These are phyloP conservation scores for Aspergillus novofumigatus DNA, from an alignment of 2,329 filamentous ascomycete genomes.

Conservation along the genomic window DNA sequence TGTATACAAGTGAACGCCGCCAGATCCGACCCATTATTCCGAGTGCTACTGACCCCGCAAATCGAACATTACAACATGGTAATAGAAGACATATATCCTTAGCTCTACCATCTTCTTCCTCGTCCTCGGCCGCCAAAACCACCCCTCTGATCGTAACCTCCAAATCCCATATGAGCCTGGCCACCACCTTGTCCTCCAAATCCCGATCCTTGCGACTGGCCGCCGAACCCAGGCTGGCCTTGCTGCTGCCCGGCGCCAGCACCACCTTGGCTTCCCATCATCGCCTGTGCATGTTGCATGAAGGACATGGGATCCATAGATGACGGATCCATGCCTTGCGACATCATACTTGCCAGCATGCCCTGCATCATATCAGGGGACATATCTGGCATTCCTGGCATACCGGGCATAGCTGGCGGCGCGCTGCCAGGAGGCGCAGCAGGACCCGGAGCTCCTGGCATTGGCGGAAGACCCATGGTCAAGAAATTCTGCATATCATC, in stretches of 20 bases:
- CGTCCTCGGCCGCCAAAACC: constrained; percentile 38
- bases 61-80: constrained; percentile 11
- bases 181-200: constrained; percentile 34
- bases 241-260: constrained; percentile 34
- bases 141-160: constrained; percentile 39
- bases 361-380: constrained; percentile 55
- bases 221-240: constrained; percentile 32
- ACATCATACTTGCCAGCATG: constrained; percentile 54
- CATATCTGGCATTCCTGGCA: constrained; percentile 48
- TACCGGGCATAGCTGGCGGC: constrained; percentile 33
- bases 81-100: constrained; percentile 7
- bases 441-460: constrained; percentile 33
- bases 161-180: constrained; percentile 41
- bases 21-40: constrained; percentile 8
- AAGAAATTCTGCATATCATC: constrained; percentile 60
- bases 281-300: constrained; percentile 51
- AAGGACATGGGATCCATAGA: constrained; percentile 53
- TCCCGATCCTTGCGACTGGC: constrained; percentile 29
- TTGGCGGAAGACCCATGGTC: constrained; percentile 46
- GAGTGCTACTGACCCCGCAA: constrained; percentile 4
- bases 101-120: constrained; percentile 36
- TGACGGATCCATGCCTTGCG: constrained; percentile 50
- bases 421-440: constrained; percentile 23
- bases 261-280: constrained; percentile 45
- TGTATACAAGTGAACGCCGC: constrained; percentile 18